Percentiles rank a stretch among this genome's conserved stretches.
phyloP scores from a whole-genome alignment of 2,329 filamentous ascomycete species.

The Basipetospora sp. region DNA sequence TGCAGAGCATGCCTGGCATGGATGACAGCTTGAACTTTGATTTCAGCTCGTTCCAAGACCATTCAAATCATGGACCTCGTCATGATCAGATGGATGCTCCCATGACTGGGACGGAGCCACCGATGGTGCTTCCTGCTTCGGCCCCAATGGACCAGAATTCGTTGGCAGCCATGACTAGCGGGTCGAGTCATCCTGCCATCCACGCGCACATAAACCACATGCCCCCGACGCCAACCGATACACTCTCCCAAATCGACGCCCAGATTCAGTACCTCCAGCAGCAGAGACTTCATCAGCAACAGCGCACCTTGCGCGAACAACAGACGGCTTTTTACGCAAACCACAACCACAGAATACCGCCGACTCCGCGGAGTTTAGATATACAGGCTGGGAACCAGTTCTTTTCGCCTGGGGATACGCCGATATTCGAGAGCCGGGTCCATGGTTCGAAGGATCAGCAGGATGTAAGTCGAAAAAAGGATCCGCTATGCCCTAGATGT shows the following conservation, averaged over 20 bases:
- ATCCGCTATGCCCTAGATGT: no score
- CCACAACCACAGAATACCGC: conserved; percentile 51
- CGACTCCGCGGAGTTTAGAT: conserved; percentile 69
- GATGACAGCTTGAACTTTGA: conserved; percentile 43
- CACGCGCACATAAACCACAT: conserved; percentile 30
- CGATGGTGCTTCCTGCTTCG: conserved; percentile 20
- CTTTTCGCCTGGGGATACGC: conserved; percentile 41
- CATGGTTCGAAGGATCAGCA: conserved; percentile 53
- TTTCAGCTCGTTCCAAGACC: conserved; percentile 39
- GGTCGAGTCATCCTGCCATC: conserved; percentile 29
- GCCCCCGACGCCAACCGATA: conserved; percentile 32
- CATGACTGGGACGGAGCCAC: conserved; percentile 31
- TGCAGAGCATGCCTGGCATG: conserved; percentile 40
- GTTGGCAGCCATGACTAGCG: conserved; percentile 33
- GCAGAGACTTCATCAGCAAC: conserved; percentile 47
- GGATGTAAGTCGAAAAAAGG: conserved; percentile 45
- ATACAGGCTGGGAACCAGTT: conserved; percentile 49
- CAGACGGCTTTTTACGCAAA: conserved; percentile 38
- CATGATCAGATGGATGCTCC: conserved; percentile 31
- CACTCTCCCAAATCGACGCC: conserved; percentile 46
- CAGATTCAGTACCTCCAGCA: conserved; percentile 53
- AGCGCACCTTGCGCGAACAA: conserved; percentile 43
- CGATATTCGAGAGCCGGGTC: conserved; percentile 47
- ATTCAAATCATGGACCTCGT: conserved; percentile 9
- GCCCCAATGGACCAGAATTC: conserved; percentile 15